phyloP scores from a whole-genome alignment of 1,284 basidiomycete genomes.

The Fistulina hepatica region DNA sequence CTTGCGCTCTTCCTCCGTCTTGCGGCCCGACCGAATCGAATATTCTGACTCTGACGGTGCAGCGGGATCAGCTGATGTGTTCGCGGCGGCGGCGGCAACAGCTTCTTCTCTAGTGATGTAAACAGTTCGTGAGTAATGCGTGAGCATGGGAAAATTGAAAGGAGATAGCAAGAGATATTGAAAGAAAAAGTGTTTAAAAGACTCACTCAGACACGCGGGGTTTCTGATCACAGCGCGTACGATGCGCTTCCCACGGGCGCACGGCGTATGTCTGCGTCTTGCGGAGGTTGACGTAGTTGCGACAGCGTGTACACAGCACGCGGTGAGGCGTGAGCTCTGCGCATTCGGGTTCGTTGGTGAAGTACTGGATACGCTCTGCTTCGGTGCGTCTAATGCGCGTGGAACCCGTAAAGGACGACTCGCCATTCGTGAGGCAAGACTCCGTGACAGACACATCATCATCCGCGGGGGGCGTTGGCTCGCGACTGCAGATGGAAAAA shows the following conservation, averaged over 20 bases:
- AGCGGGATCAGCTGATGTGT: too few species aligned
- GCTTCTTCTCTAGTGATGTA: too few species aligned
- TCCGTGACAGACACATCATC: slow-evolving; percentile 38
- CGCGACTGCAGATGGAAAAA: neutral
- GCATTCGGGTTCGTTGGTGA: slow-evolving; percentile 46
- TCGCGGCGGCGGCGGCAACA: too few species aligned
- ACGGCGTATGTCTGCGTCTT: slow-evolving; percentile 42
- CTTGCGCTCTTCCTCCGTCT: slow-evolving; percentile 38
- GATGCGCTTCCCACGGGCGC: slow-evolving; percentile 47
- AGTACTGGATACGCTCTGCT: slow-evolving; percentile 47
- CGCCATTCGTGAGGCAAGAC: too few species aligned
- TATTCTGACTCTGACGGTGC: too few species aligned
- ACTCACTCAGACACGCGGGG: slow-evolving; percentile 17
- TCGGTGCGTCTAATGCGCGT: slow-evolving; percentile 40
- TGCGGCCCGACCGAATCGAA: too few species aligned
- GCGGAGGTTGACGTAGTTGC: slow-evolving; percentile 42
- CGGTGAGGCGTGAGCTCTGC: slow-evolving; percentile 41
- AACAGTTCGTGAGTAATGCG: too few species aligned
- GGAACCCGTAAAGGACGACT: slow-evolving; percentile 31
- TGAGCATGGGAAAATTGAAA: slow-evolving; percentile 2
- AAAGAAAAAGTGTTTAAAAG: slow-evolving; percentile 16
- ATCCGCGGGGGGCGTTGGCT: slow-evolving; percentile 18
- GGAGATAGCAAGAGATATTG: slow-evolving; percentile 2
- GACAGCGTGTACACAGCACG: slow-evolving; percentile 44
- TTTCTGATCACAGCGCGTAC: slow-evolving; percentile 37